Evolutionary conservation across 2,329 filamentous ascomycete species (phyloP), one percentile per base, ranked within the genome.

Genomic region (Alternaria gaisen): DNA sequence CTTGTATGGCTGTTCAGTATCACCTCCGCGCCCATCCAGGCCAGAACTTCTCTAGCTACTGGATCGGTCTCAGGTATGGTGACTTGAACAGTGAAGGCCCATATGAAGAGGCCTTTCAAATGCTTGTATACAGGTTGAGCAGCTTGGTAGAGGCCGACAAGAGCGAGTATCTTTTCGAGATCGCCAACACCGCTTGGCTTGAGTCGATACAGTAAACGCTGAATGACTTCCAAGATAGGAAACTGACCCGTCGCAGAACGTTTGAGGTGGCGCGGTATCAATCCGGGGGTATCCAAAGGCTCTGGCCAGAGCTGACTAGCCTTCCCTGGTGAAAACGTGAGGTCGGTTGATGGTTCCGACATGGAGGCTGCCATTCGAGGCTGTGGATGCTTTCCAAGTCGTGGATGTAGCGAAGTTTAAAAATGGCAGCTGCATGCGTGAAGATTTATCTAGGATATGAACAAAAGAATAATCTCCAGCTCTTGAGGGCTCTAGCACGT

Each of bases 141-240:
- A 9, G 70, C 69, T 38, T 67, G 69, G 36, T 72, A 74, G 1
- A 75, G 61, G 14, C 71, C 70, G 41, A 74, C 58, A 3, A 68
- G 36, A 1, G 69, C 69, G 12, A 76, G 51, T 22, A 72, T 26
- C 42, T 61, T 72, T 28, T 76, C 70, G 2, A 74, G 46, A 38
- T 68, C 61, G n/a, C 51, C 47, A 14, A 46, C n/a, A 12, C 58
- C 64, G 9, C 60, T 58, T 30, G 68, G 66, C 14, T 60, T 67
- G 11, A 74, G 44, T 16, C 70, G 70, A 24, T 66, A 68, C 3
- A 72, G 43, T 22, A 73, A 30, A 14, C 72, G 72, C 30, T 75
- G 71, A 7, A 73, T n/a, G 14, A 76, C 63, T 53, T 76, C 73
- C n/a, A 76, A 56, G 1, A 76, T 52, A 1, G 73, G 73, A 53